Conservation (phyloP, 495 filamentous ascomycete genomes). For the Cryomyces antarcticus region DNA sequence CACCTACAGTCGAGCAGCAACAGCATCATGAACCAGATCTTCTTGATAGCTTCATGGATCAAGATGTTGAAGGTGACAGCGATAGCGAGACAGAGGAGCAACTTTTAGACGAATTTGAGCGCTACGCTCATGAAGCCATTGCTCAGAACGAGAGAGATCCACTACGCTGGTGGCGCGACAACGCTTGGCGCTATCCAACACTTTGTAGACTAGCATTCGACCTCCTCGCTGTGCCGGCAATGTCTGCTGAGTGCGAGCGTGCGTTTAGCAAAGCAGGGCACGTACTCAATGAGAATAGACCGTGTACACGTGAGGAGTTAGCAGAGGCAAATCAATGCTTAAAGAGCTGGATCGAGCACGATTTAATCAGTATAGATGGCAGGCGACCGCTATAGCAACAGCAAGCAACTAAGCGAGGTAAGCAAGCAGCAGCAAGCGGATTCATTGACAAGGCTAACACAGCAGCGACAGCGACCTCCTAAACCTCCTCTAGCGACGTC, state of each 20-base stretch:
- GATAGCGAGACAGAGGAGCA: no score
- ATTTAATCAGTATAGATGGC: no score
- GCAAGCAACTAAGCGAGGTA: no score
- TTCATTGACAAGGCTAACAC: no score
- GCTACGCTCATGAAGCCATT: background rate
- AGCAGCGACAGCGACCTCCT: no score
- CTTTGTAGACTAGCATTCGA: background rate
- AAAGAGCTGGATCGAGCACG: background rate
- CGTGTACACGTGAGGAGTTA: background rate
- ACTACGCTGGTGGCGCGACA: background rate
- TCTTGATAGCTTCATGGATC: no score
- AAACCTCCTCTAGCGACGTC: no score
- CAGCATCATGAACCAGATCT: no score
- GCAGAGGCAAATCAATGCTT: background rate
- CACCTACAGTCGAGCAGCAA: background rate
- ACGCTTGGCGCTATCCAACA: background rate
- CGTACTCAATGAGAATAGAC: background rate
- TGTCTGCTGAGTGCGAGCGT: conserved; percentile 2
- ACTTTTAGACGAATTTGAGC: background rate
- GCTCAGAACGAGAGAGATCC: background rate
- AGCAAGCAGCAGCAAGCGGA: no score
- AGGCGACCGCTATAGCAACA: no score
- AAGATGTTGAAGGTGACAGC: no score
- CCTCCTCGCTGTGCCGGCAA: conserved; percentile 1
- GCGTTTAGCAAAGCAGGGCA: conserved; percentile 1